phyloP scores from a whole-genome alignment of 2,329 filamentous ascomycete species.

The Bretziella fagacearum region DNA sequence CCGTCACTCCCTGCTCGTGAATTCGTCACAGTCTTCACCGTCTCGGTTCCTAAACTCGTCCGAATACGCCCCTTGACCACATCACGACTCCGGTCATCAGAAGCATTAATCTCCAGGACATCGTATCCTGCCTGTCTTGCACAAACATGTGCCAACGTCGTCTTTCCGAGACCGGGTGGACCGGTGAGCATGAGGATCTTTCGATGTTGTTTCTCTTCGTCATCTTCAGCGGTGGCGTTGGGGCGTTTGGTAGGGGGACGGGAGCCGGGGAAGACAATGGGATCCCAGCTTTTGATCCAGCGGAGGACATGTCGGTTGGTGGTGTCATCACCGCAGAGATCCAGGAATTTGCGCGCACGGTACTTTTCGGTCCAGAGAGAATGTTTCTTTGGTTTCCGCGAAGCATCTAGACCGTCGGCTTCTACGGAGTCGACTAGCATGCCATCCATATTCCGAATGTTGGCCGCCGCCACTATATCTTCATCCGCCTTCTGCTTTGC shows the following conservation, averaged over 20 bases:
- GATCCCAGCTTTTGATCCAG: conserved; percentile 92
- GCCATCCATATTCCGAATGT: conserved; percentile 6
- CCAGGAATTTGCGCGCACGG: conserved; percentile 75
- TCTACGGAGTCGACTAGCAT: conserved; percentile 27
- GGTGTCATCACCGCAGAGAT: conserved; percentile 83
- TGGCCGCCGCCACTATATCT: not conserved
- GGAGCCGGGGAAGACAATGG: conserved; percentile 71
- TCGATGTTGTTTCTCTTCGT: conserved; percentile 51
- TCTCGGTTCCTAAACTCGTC: conserved; percentile 86
- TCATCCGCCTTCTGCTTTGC: not conserved
- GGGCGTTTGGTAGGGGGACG: conserved; percentile 29
- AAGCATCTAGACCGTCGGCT: conserved; percentile 2
- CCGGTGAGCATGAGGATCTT: conserved; percentile 86
- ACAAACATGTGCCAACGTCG: conserved; percentile 88
- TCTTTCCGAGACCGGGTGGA: conserved; percentile 87
- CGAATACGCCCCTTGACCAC: conserved; percentile 84
- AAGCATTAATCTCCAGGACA: conserved; percentile 93
- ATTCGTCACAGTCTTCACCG: conserved; percentile 60
- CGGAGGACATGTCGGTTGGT: conserved; percentile 80
- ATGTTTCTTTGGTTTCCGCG: conserved; percentile 31
- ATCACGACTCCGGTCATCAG: conserved; percentile 76
- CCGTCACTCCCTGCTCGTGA: not conserved
- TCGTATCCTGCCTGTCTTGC: conserved; percentile 92
- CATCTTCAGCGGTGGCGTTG: conserved; percentile 30
- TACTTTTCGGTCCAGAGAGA: conserved; percentile 96